Conservation (phyloP, 2,329 filamentous ascomycete genomes). For the Xylaria sp. region DNA sequence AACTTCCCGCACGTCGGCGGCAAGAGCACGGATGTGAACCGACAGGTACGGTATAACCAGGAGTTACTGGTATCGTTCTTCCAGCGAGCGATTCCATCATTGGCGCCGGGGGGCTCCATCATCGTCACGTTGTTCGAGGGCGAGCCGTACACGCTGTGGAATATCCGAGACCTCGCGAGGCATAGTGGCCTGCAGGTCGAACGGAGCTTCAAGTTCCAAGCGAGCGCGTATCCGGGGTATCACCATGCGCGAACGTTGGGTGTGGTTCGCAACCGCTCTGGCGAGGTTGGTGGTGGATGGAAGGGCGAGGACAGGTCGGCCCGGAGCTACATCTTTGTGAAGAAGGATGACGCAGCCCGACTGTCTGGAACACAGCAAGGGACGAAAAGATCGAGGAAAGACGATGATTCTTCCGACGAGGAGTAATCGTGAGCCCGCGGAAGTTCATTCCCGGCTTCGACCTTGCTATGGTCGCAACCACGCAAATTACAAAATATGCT, state of each 20-base stretch:
- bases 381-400: constrained; percentile 49
- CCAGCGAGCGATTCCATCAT: constrained; percentile 60
- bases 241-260: constrained; percentile 78
- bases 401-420: constrained; percentile 47
- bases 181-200: constrained; percentile 78
- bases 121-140: constrained; percentile 92
- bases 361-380: constrained; percentile 32
- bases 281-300: constrained; percentile 60
- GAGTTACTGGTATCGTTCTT: constrained; percentile 79
- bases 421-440: constrained; percentile 34
- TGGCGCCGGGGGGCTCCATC: constrained; percentile 70
- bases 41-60: constrained; percentile 93
- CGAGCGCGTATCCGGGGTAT: constrained; percentile 77
- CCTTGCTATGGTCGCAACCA: background rate
- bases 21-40: constrained; percentile 89
- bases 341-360: constrained; percentile 62
- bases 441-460: background rate
- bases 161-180: constrained; percentile 85
- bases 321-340: constrained; percentile 71
- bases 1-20: constrained; percentile 98
- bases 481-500: background rate
- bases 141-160: constrained; percentile 96
- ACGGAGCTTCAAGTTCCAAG: constrained; percentile 76
- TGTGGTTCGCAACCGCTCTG: constrained; percentile 63
- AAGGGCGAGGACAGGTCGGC: constrained; percentile 64